phyloP scores from a whole-genome alignment of 2,329 filamentous ascomycete genomes.

The Colletotrichum plurivorum region DNA sequence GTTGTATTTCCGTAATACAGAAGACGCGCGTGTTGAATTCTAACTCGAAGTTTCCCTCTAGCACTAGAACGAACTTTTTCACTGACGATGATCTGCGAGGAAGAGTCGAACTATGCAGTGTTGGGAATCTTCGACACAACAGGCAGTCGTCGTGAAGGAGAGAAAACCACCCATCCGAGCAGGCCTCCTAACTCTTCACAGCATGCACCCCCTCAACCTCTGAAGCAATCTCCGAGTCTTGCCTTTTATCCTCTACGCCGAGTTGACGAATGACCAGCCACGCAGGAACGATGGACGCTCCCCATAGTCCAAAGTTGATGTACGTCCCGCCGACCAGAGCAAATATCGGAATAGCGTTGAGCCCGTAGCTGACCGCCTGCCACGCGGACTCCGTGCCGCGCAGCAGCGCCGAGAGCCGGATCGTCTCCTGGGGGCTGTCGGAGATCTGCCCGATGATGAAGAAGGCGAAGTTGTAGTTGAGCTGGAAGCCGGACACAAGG shows the following conservation, averaged over 20 bases:
- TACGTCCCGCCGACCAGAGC: slow-evolving; percentile 75
- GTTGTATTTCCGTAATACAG: too few relatives aligned
- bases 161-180: too few relatives aligned
- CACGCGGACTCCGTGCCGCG: slow-evolving; percentile 78
- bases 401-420: slow-evolving; percentile 74
- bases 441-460: slow-evolving; percentile 77
- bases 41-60: too few relatives aligned
- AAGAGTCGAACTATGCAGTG: too few relatives aligned
- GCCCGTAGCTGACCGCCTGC: slow-evolving; percentile 78
- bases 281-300: slow-evolving; percentile 69
- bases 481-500: slow-evolving; percentile 75
- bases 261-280: slow-evolving; percentile 66
- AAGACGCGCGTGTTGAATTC: too few relatives aligned
- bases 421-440: slow-evolving; percentile 69
- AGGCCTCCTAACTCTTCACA: not conserved
- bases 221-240: slow-evolving; percentile 13
- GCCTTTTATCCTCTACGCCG: not conserved
- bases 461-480: slow-evolving; percentile 81
- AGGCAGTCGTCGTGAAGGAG: too few relatives aligned
- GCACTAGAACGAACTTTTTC: too few relatives aligned
- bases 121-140: too few relatives aligned
- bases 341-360: slow-evolving; percentile 72
- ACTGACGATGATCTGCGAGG: too few relatives aligned
- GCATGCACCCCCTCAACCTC: slow-evolving; percentile 1
- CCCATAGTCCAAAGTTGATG: slow-evolving; percentile 78